Percentiles rank a stretch among this genome's conserved stretches.
phyloP scores from a whole-genome alignment of 176 grass and related monocot genomes.

The Chloris gayana region DNA sequence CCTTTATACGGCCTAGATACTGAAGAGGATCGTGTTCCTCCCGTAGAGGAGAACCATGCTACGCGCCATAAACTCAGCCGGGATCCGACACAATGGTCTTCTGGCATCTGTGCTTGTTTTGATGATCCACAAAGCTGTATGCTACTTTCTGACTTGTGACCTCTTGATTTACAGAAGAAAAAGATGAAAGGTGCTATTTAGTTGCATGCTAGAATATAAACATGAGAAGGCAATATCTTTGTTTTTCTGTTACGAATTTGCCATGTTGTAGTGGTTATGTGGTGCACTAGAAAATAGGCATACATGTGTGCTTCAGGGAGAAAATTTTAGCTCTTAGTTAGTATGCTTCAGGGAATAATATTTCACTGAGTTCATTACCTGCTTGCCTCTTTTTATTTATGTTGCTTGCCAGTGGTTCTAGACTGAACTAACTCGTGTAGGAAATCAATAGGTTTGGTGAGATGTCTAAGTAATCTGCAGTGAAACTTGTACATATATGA shows the following conservation, averaged over 20 bases:
- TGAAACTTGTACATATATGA: not conserved
- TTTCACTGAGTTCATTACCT: not conserved
- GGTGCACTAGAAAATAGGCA: constrained; percentile 2
- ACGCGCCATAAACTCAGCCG: constrained; percentile 36
- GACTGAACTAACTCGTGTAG: constrained; percentile 20
- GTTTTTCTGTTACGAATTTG: not conserved
- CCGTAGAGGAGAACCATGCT: constrained; percentile 40
- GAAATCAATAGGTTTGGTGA: not conserved
- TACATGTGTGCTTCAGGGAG: constrained; percentile 4
- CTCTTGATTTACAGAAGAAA: constrained; percentile 63
- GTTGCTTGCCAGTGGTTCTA: not conserved
- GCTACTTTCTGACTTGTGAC: constrained; percentile 67
- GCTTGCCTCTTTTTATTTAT: constrained; percentile 9
- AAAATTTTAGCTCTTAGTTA: constrained; percentile 2
- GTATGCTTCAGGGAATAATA: constrained; percentile 6
- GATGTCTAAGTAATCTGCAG: not conserved
- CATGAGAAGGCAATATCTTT: not conserved
- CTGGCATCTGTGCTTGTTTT: constrained; percentile 98
- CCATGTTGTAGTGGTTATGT: not conserved
- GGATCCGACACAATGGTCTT: constrained; percentile 79
- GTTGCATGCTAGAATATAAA: constrained; percentile 42
- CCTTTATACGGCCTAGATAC: constrained; percentile 61
- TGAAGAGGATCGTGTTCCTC: constrained; percentile 40
- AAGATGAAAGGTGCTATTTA: constrained; percentile 67
- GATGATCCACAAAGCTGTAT: constrained; percentile 93